These are phyloP conservation scores for Linnemannia hyalina DNA, from an alignment of 192 early-diverging fungal species.

Conservation along the genomic window DNA sequence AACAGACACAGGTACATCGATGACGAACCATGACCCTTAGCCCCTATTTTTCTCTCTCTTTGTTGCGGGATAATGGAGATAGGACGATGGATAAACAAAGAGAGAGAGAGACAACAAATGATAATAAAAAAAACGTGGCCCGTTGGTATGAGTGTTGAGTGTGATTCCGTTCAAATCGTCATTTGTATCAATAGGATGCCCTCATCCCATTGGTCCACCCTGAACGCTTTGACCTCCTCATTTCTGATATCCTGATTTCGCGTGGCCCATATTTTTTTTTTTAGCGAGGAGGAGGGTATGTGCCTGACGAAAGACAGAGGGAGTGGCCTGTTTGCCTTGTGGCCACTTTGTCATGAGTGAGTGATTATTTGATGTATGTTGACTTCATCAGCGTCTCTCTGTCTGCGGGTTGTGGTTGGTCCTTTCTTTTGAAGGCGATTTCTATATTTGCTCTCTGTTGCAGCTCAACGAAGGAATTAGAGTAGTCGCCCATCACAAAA, in stretches of 20 bases:
- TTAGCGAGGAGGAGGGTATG: not conserved
- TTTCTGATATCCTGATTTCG: not conserved
- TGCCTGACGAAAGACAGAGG: not conserved
- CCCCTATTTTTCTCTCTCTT: not conserved
- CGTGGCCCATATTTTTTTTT: not conserved
- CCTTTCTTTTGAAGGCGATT: no score
- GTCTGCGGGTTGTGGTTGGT: no score
- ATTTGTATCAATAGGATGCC: not conserved
- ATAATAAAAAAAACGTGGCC: not conserved
- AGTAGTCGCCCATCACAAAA: no score
- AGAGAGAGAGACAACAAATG: not conserved
- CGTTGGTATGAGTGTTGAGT: not conserved
- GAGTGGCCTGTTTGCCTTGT: slow-evolving; percentile 6
- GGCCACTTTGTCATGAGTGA: not conserved
- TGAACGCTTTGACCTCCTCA: slow-evolving; percentile 3
- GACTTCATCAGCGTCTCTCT: no score
- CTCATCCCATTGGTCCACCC: not conserved
- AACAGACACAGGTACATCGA: not conserved
- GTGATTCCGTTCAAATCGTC: not conserved
- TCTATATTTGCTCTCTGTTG: no score
- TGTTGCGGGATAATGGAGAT: not conserved
- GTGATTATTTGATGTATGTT: no score
- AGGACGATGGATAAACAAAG: not conserved
- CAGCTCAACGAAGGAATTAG: no score
- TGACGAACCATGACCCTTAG: not conserved